Percentiles rank a stretch among this genome's conserved stretches.
These are phyloP conservation scores for Ilex paraguariensis DNA, from an alignment of 305 asterid genomes.

Conservation along the genomic window DNA sequence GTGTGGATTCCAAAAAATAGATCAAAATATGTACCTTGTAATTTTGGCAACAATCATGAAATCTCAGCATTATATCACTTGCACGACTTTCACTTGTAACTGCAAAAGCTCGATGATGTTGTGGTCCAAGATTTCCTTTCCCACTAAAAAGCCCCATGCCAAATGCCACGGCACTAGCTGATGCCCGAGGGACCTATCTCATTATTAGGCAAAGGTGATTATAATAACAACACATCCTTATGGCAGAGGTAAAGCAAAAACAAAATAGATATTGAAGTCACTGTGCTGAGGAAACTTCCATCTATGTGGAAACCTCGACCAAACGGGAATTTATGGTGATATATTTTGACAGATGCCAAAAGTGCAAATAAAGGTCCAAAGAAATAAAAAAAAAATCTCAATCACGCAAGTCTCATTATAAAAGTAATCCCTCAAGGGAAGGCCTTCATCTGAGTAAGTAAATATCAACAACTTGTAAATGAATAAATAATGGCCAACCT, in stretches of 20 bases:
- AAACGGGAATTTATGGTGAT: no score
- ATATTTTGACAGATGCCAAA: no score
- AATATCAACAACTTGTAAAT: background rate
- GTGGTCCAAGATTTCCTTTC: constrained; percentile 82
- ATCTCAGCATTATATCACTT: constrained; percentile 78
- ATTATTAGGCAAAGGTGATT: no score
- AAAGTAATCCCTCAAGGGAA: background rate
- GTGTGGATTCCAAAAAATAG: background rate
- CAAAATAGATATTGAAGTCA: no score
- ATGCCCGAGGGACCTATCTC: constrained; percentile 75
- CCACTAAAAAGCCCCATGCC: constrained; percentile 91
- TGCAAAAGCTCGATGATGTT: constrained; percentile 83
- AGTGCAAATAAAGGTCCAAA: no score
- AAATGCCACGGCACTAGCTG: constrained; percentile 96
- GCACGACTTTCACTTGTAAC: constrained; percentile 96
- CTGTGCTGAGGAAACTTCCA: no score
- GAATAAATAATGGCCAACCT: constrained; percentile 36
- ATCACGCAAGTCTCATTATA: background rate
- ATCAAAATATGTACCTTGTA: constrained; percentile 53
- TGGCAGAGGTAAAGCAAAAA: no score
- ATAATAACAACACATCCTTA: no score
- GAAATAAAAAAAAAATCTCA: background rate
- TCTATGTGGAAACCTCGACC: no score
- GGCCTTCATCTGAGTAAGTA: background rate
- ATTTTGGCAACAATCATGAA: constrained; percentile 94